These are phyloP conservation scores for Insectozyma bohioensis DNA, from an alignment of 1,139 yeast genomes.

Conservation along the genomic window DNA sequence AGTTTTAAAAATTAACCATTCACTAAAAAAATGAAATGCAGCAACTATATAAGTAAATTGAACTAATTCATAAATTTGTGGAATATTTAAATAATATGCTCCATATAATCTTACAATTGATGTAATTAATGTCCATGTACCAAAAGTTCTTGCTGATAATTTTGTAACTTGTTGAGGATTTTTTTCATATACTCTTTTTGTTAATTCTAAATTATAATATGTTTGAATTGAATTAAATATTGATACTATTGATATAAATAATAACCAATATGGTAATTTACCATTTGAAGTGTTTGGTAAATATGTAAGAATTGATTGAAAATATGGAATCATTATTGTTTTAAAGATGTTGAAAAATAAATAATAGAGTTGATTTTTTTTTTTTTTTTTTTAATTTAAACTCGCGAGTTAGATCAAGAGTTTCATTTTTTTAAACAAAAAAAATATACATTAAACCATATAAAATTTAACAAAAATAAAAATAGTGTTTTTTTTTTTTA, in stretches of 20 bases:
- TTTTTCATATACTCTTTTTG: slow-evolving; percentile 72
- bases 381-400: too few species aligned
- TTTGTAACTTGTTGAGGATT: slow-evolving; percentile 52
- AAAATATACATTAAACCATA: too few species aligned
- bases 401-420: too few species aligned
- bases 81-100: slow-evolving; percentile 68
- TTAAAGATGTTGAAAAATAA: too few species aligned
- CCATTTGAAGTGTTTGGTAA: slow-evolving; percentile 37
- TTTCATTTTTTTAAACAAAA: too few species aligned
- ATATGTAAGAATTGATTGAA: too few species aligned
- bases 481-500: neutral
- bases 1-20: slow-evolving; percentile 77
- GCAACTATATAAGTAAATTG: slow-evolving; percentile 85
- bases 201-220: slow-evolving; percentile 57
- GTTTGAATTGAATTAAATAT: slow-evolving; percentile 88
- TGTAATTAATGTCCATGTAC: slow-evolving; percentile 94
- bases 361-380: too few species aligned
- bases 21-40: slow-evolving; percentile 76
- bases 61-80: slow-evolving; percentile 74
- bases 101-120: slow-evolving; percentile 85
- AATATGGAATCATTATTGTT: too few species aligned
- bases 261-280: slow-evolving; percentile 46
- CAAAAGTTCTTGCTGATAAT: slow-evolving; percentile 91
- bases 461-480: too few species aligned
- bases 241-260: slow-evolving; percentile 79